Evolutionary conservation across 495 filamentous ascomycete genomes (phyloP).

Genomic region (Platismatia glauca): DNA sequence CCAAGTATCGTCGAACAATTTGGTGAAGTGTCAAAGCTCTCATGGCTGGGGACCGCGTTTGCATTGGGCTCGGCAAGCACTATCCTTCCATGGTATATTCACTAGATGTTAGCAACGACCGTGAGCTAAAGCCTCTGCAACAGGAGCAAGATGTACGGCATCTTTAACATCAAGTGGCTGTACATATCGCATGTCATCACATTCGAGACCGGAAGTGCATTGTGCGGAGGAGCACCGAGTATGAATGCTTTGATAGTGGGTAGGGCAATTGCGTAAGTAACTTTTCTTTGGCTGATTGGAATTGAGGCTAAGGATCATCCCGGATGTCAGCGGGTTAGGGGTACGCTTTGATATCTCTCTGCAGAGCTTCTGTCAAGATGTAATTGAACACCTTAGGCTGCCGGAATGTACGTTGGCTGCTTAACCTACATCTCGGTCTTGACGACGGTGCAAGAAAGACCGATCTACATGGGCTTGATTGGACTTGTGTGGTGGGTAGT

Average conservation of each 20-base stretch:
- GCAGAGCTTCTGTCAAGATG: too few relatives aligned
- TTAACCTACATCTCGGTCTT: conserved; percentile 36
- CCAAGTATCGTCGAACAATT: conserved; percentile 42
- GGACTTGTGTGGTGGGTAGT: conserved; percentile 19
- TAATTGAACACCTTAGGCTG: conserved; percentile 33
- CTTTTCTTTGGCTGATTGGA: too few relatives aligned
- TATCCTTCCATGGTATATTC: conserved; percentile 36
- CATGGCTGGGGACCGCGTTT: conserved; percentile 51
- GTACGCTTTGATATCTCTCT: too few relatives aligned
- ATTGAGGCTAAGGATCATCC: too few relatives aligned
- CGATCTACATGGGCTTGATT: conserved; percentile 34
- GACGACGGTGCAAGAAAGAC: conserved; percentile 35
- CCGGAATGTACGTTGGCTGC: conserved; percentile 35
- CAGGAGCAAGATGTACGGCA: conserved; percentile 38
- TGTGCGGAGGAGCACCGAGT: conserved; percentile 47
- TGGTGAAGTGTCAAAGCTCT: conserved; percentile 42
- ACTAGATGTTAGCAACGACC: too few relatives aligned
- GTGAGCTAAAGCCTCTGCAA: neutral
- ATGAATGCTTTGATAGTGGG: conserved; percentile 48
- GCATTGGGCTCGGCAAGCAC: conserved; percentile 40
- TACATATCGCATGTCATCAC: conserved; percentile 41
- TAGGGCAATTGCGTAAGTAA: conserved; percentile 26
- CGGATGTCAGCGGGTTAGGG: too few relatives aligned
- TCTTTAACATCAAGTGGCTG: conserved; percentile 47
- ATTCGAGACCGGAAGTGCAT: conserved; percentile 44